These are phyloP conservation scores for Pleurotus tuoliensis DNA, from an alignment of 768 basidiomycete genomes.

Conservation along the genomic window DNA sequence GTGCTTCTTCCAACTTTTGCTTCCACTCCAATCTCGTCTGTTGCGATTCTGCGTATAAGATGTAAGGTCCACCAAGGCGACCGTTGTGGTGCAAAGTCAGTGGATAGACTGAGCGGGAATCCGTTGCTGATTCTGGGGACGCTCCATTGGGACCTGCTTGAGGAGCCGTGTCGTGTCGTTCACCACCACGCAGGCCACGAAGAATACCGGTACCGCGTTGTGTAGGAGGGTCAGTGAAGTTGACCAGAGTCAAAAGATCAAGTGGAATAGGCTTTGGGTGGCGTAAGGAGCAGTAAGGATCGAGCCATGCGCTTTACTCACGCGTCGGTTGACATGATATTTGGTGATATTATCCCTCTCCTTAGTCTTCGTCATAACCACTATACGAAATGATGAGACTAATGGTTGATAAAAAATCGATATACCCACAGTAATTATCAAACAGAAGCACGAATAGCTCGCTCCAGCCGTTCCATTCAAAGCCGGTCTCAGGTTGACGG, in stretches of 20 bases:
- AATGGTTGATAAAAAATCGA: not conserved
- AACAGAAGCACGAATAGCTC: slow-evolving; percentile 90
- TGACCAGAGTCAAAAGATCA: slow-evolving; percentile 81
- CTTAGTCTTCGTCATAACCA: slow-evolving; percentile 85
- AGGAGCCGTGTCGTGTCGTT: slow-evolving; percentile 22
- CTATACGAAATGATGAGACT: slow-evolving; percentile 26
- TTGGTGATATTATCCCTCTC: slow-evolving; percentile 72
- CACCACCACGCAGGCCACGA: slow-evolving; percentile 51
- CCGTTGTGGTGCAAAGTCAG: slow-evolving; percentile 89
- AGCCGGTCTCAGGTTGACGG: slow-evolving; percentile 84
- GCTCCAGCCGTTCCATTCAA: slow-evolving; percentile 87
- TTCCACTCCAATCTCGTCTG: slow-evolving; percentile 85
- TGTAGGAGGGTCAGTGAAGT: slow-evolving; percentile 76
- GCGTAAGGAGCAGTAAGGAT: slow-evolving; percentile 10
- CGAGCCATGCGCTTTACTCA: slow-evolving; percentile 28
- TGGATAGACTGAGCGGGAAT: slow-evolving; percentile 80
- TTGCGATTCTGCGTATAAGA: slow-evolving; percentile 80
- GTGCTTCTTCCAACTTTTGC: slow-evolving; percentile 82
- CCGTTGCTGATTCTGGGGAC: slow-evolving; percentile 40
- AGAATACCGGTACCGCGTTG: slow-evolving; percentile 73
- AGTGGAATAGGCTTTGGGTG: slow-evolving; percentile 79
- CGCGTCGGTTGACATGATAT: slow-evolving; percentile 79
- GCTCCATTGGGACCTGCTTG: slow-evolving; percentile 11
- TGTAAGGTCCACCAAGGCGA: slow-evolving; percentile 80
- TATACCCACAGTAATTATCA: slow-evolving; percentile 83